phyloP scores from a whole-genome alignment of 1,284 basidiomycete genomes.

The Papiliotrema terrestris region DNA sequence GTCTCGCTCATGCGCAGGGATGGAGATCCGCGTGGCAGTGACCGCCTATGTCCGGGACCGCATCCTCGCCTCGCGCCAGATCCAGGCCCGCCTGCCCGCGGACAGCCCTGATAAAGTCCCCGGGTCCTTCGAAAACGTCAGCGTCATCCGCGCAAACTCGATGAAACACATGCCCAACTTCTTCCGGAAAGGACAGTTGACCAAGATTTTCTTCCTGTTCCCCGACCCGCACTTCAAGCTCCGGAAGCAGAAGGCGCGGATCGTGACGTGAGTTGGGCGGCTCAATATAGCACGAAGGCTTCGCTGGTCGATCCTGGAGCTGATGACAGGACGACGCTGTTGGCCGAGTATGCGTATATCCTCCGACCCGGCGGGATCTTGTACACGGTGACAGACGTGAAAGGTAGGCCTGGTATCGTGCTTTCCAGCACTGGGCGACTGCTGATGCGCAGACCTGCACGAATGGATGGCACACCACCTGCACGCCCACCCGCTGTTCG shows the following conservation, averaged over 20 bases:
- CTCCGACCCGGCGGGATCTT: conserved; percentile 86
- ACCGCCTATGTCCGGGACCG: conserved; percentile 95
- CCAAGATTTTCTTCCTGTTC: conserved; percentile 95
- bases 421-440: background rate
- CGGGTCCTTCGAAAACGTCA: conserved; percentile 80
- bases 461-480: conserved; percentile 94
- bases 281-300: background rate
- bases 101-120: conserved; percentile 27
- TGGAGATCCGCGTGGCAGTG: conserved; percentile 97
- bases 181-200: conserved; percentile 77
- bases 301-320: no score
- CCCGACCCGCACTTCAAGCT: conserved; percentile 99
- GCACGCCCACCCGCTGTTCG: conserved; percentile 79
- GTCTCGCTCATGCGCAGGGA: conserved; percentile 56
- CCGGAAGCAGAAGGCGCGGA: conserved; percentile 93
- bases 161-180: conserved; percentile 99
- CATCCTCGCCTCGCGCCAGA: conserved; percentile 74
- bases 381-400: conserved; percentile 97
- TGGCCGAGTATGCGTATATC: conserved; percentile 89
- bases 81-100: conserved; percentile 51
- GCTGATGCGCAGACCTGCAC: conserved; percentile 64
- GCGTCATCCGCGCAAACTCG: conserved; percentile 90
- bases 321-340: conserved; percentile 63
- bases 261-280: conserved; percentile 64
- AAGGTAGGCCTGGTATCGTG: conserved; percentile 40